A percentile compares a stretch with the other conserved stretches of the same genome.
These are phyloP conservation scores for Barbatosphaeria neglecta DNA, from an alignment of 495 filamentous ascomycete genomes.

Conservation along the genomic window DNA sequence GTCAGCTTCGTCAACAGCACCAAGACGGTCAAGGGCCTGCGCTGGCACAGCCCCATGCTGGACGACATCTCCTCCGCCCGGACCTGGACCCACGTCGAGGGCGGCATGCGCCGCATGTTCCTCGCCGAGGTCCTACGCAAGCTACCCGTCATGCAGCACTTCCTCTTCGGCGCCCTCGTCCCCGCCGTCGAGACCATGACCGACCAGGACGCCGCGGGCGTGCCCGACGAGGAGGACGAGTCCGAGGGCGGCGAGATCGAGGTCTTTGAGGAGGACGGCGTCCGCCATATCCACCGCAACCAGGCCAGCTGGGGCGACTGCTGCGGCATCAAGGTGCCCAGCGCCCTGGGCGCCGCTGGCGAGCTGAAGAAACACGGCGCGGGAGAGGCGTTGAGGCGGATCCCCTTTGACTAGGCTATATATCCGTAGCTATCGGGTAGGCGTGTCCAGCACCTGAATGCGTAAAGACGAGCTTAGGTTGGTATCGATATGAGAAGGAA, in stretches of 20 bases:
- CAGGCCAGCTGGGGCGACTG: conserved; percentile 81
- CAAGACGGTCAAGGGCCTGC: conserved; percentile 88
- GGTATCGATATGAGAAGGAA: too few species aligned
- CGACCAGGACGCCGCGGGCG: conserved; percentile 34
- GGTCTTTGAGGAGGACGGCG: conserved; percentile 49
- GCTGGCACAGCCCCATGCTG: conserved; percentile 97
- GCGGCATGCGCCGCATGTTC: conserved; percentile 94
- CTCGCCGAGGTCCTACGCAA: conserved; percentile 85
- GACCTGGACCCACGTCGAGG: conserved; percentile 85
- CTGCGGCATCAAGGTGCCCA: conserved; percentile 96
- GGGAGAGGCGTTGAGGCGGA: conserved; percentile 56
- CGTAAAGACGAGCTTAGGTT: too few species aligned
- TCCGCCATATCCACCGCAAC: conserved; percentile 56
- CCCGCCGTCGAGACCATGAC: conserved; percentile 76
- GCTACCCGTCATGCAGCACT: conserved; percentile 96
- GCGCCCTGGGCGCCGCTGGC: conserved; percentile 74
- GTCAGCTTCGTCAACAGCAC: conserved; percentile 89
- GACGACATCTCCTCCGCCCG: conserved; percentile 94
- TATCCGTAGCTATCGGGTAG: too few species aligned
- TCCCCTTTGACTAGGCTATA: conserved; percentile 71
- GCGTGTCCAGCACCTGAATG: too few species aligned
- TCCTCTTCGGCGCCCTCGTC: conserved; percentile 77
- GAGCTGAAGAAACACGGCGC: conserved; percentile 66
- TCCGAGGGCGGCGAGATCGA: conserved; percentile 43
- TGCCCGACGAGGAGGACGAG: conserved; percentile 31